phyloP scores from a whole-genome alignment of 805 yeast genomes.

The Sungouiella blattae region DNA sequence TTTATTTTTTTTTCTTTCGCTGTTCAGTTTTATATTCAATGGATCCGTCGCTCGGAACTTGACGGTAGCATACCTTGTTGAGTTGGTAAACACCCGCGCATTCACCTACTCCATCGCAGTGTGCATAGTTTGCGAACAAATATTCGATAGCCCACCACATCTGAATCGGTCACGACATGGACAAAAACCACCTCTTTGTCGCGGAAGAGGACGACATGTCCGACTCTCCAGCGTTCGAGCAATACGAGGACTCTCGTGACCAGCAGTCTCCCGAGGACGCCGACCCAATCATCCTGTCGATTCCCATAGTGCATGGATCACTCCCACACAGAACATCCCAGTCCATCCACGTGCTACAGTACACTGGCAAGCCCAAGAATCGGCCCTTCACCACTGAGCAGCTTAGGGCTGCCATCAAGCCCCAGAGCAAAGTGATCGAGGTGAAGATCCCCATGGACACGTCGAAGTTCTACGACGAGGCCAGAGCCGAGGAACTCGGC shows the following conservation, averaged over 20 bases:
- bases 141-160: not conserved
- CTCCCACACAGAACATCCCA: constrained; percentile 21
- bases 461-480: constrained; percentile 59
- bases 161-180: constrained; percentile 2
- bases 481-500: constrained; percentile 64
- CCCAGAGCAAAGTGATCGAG: constrained; percentile 61
- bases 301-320: constrained; percentile 31
- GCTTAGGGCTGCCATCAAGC: constrained; percentile 54
- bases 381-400: constrained; percentile 35
- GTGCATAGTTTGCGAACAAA: not conserved
- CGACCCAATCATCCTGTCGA: constrained; percentile 39
- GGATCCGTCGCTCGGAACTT: too few relatives aligned
- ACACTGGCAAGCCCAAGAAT: constrained; percentile 44
- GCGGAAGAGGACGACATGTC: constrained; percentile 15
- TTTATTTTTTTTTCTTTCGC: not conserved
- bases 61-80: too few relatives aligned
- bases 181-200: constrained; percentile 14
- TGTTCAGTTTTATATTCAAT: not conserved
- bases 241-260: constrained; percentile 1
- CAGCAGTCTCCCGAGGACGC: constrained; percentile 14
- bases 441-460: constrained; percentile 76
- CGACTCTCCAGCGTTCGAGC: constrained; percentile 4
- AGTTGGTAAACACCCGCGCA: not conserved
- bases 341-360: constrained; percentile 38
- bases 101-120: not conserved